Percentiles rank a stretch among this genome's conserved stretches.
phyloP scores from a whole-genome alignment of 768 basidiomycete species.

The Termitomyces sp. region DNA sequence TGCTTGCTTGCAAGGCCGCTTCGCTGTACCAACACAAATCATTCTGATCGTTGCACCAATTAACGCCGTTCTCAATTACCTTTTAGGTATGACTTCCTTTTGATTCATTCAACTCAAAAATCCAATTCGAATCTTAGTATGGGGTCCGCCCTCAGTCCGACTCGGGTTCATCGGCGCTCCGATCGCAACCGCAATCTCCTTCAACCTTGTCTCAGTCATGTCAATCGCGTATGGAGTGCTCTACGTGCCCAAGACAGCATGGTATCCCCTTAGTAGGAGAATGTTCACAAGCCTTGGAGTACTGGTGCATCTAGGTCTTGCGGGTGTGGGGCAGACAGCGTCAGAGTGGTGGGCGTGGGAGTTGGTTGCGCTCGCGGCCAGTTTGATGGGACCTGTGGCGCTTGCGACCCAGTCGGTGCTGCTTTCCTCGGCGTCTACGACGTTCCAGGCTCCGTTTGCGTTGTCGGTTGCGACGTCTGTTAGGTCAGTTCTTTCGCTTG shows the following conservation, averaged over 20 bases:
- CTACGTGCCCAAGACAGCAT: constrained; percentile 68
- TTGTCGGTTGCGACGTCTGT: constrained; percentile 83
- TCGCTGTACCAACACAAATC: constrained; percentile 82
- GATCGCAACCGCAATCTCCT: constrained; percentile 84
- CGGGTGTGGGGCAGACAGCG: constrained; percentile 83
- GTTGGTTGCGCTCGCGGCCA: constrained; percentile 59
- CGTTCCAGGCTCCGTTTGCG: constrained; percentile 83
- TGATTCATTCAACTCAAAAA: neutral
- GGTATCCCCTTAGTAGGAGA: constrained; percentile 69
- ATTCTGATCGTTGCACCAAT: constrained; percentile 81
- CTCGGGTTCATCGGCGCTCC: constrained; percentile 94
- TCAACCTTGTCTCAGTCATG: constrained; percentile 71
- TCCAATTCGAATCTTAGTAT: constrained; percentile 44
- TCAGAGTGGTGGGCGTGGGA: constrained; percentile 99
- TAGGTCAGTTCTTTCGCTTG: constrained; percentile 42
- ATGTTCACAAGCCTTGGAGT: constrained; percentile 68
- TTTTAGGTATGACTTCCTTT: constrained; percentile 56
- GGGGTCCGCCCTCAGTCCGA: constrained; percentile 76
- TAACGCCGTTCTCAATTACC: constrained; percentile 79
- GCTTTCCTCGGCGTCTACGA: constrained; percentile 67
- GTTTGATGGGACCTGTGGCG: constrained; percentile 66
- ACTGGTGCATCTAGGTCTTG: constrained; percentile 73
- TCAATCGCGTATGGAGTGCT: constrained; percentile 64
- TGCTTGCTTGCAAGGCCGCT: constrained; percentile 49
- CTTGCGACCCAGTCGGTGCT: constrained; percentile 91